These are phyloP conservation scores for Annulohypoxylon nitens DNA, from an alignment of 495 filamentous ascomycete species.

Conservation along the genomic window DNA sequence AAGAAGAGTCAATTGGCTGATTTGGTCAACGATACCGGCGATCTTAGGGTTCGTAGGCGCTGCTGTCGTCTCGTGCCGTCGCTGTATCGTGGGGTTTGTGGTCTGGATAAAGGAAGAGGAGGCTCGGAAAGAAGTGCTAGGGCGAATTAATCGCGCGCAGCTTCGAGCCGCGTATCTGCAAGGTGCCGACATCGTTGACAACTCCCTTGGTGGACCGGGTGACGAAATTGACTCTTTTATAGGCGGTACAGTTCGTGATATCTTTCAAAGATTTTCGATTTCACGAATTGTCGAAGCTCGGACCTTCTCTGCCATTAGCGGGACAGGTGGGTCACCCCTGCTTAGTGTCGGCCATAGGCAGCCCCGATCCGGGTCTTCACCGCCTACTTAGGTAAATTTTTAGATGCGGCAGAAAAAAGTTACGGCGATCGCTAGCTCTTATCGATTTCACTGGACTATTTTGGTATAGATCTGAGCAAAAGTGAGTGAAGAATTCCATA, in stretches of 20 bases:
- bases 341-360: constrained; percentile 23
- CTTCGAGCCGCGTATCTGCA: constrained; percentile 70
- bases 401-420: constrained; percentile 52
- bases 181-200: constrained; percentile 68
- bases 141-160: constrained; percentile 69
- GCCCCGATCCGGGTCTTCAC: constrained; percentile 41
- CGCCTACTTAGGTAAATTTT: constrained; percentile 40
- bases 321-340: constrained; percentile 24
- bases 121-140: constrained; percentile 53
- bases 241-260: constrained; percentile 38
- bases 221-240: constrained; percentile 38
- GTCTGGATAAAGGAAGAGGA: constrained; percentile 56
- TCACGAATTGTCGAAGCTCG: constrained; percentile 50
- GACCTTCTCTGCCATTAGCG: constrained; percentile 22
- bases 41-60: constrained; percentile 87
- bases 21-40: constrained; percentile 92
- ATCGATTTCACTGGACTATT: constrained; percentile 10
- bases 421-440: constrained; percentile 21
- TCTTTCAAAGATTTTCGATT: constrained; percentile 47
- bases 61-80: constrained; percentile 81
- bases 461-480: constrained; percentile 2
- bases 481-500: constrained; percentile 35
- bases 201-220: constrained; percentile 30
- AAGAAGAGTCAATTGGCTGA: constrained; percentile 95
- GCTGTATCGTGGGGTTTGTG: constrained; percentile 54